Base-by-base conservation (phyloP, 345 rosid genomes). In the Garcia nutans region DNA sequence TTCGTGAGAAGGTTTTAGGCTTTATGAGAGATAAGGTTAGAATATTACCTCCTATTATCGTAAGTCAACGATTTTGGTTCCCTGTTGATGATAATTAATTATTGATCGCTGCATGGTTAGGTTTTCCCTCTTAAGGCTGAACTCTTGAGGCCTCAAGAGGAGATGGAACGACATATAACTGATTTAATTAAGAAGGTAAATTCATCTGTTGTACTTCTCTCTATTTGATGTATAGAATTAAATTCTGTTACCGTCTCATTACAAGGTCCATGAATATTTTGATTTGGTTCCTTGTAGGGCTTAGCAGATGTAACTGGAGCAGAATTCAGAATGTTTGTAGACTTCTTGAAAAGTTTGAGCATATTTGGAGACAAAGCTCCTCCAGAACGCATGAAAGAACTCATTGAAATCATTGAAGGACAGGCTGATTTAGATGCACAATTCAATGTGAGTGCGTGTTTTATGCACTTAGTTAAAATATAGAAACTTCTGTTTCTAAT, bases 251-350 rank as follows among this genome's bases (percentile, higher is more conserved):
- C 6, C 42, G 20, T 56, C 24, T 49, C 16, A 10, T 3, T 41
- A 16, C 28, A 70, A 73, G 23, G 45, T 71, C 33, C 72, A 49
- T 65, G 23, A 45, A 37, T 80, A 24, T 75, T 73, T 75, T 75
- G 70, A 22, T 58, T 65, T 75, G 64, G 78, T 65, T 42, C 63
- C 61, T 82, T 70, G 70, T 88, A 96, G 99, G 88, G 99, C 79
- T 85, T 92, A 78, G 93, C 84, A 86, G 99, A 93, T 88, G 98
- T 96, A 78, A 93, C 98, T 68, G 99, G 97, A 80, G 92, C 91
- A 22, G 99, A 96, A 68, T 96, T 96, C 79, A 92, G 89, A 82
- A 96, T 96, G 99, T 96, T 96, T 78, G 91, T 93, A 96, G 99
- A 96, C 82, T 96, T 96, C 87, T 81, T 96, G 75, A 93, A 87